Evolutionary conservation across 768 basidiomycete genomes (phyloP), one percentile per base, ranked within the genome.

Genomic region (Pleurotus djamor): DNA sequence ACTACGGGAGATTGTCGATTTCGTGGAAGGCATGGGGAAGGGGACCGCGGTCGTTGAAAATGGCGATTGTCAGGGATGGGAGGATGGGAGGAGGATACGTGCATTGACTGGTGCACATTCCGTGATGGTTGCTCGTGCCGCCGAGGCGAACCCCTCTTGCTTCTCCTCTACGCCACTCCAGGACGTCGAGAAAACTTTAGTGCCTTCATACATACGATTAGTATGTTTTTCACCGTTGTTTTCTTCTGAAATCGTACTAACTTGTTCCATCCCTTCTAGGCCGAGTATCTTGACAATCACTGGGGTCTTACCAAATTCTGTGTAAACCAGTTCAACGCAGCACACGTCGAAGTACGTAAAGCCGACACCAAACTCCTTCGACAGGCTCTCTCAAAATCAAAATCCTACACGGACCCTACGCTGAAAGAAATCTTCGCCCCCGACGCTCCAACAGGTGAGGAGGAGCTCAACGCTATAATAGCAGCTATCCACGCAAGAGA

Each of bases 121-220:
- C 0, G 88, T 94, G 43, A 99, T 99, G 97, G 90, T 99, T 43
- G 97, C 97, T 17, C 89, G 95, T 4, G 94, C 89, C 0, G 97
- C 96, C 5, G 97, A 99, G 72, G 74, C 88, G 4, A 99, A 98
- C 71, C 93, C 94, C 0, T 87, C 91, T 0, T 90, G 94, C 65
- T 98, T 98, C 77, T 84, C 85, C 2, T 73, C 82, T 14, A 82
- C 69, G 0, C 90, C 91, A 2, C 75, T 93, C 28, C 68, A 76
- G 10, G 90, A 94, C 64, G 73, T 94, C 1, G 88, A 91, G 61
- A 72, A 74, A 56, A 86, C 82, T 4, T 74, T 97, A 32, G 75
- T 92, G 49, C 89, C 90, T 28, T 72, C 86, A 4, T 91, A 94
- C 71, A 65, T 94, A 61, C 87, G 87, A 62, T 67, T 97, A 73